These are phyloP conservation scores for Auricularia heimuer DNA, from an alignment of 768 basidiomycete genomes.

Conservation along the genomic window DNA sequence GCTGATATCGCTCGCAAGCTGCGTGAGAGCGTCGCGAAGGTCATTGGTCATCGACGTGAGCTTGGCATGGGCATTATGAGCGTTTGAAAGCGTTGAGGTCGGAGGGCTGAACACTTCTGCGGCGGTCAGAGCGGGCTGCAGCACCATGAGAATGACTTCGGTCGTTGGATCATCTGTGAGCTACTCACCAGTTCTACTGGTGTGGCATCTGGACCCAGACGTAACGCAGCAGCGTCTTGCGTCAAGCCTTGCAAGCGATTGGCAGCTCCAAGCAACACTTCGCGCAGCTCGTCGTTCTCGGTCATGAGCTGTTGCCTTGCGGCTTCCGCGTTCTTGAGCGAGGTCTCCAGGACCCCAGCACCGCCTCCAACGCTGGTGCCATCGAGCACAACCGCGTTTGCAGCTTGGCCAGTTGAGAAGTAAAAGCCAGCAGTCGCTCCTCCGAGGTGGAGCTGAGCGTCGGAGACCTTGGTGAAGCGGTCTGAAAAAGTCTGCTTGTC, in stretches of 20 bases:
- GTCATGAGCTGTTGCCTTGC: conserved; percentile 50
- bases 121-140: conserved; percentile 38
- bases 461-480: conserved; percentile 62
- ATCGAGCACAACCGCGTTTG: conserved; percentile 40
- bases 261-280: conserved; percentile 47
- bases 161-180: neutral
- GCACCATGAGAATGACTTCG: conserved; percentile 7
- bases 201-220: conserved; percentile 24
- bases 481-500: conserved; percentile 68
- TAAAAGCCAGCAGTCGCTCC: conserved; percentile 38
- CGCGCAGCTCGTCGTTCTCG: conserved; percentile 55
- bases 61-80: conserved; percentile 39
- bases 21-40: conserved; percentile 28
- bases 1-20: conserved; percentile 15
- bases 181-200: conserved; percentile 38
- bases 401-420: conserved; percentile 27
- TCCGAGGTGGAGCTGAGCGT: conserved; percentile 53
- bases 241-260: conserved; percentile 55
- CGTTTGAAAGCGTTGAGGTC: conserved; percentile 27
- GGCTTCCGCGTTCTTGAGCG: conserved; percentile 64
- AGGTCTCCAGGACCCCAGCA: conserved; percentile 48
- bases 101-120: conserved; percentile 39
- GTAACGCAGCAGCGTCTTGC: conserved; percentile 30
- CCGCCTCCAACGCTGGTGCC: conserved; percentile 32
- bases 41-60: conserved; percentile 33